Evolutionary conservation across 2,329 filamentous ascomycete genomes (phyloP).

Genomic region (Aspergillus pseudotamarii): DNA sequence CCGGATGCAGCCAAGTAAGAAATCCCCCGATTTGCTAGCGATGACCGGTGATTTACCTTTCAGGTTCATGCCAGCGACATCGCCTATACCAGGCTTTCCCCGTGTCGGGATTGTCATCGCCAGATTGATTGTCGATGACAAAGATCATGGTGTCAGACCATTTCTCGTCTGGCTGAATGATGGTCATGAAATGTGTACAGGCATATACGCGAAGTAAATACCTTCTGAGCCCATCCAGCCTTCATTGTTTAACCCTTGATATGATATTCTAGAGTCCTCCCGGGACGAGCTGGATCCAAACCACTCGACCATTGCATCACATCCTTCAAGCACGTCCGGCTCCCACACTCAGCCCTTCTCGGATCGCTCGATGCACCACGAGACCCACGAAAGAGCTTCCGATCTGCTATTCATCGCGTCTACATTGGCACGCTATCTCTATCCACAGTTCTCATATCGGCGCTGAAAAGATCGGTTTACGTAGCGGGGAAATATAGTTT

Average conservation of each 20-base stretch:
- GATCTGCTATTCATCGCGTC: constrained; percentile 18
- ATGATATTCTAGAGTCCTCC: not conserved
- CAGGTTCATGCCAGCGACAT: constrained; percentile 25
- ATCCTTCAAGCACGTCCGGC: constrained; percentile 20
- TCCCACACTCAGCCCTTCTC: constrained; percentile 20
- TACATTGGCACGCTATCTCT: constrained; percentile 20
- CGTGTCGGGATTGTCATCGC: constrained; percentile 23
- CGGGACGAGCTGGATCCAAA: constrained; percentile 1
- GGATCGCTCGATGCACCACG: constrained; percentile 15
- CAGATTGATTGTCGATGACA: constrained; percentile 18
- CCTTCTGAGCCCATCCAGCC: not conserved
- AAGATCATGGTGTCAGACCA: constrained; percentile 21
- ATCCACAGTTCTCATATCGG: constrained; percentile 16
- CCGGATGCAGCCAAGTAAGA: constrained; percentile 34
- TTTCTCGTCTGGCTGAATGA: constrained; percentile 22
- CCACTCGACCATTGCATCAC: constrained; percentile 24
- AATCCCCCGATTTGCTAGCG: constrained; percentile 13
- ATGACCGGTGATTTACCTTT: not conserved
- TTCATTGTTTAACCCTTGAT: not conserved
- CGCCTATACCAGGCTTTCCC: constrained; percentile 17
- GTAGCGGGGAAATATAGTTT: constrained; percentile 23
- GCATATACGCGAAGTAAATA: constrained; percentile 10
- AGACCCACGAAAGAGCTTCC: constrained; percentile 13
- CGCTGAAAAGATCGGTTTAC: constrained; percentile 23
- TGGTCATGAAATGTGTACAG: constrained; percentile 20